phyloP scores from a whole-genome alignment of 2,329 filamentous ascomycete genomes.

The Cercospora sp. region DNA sequence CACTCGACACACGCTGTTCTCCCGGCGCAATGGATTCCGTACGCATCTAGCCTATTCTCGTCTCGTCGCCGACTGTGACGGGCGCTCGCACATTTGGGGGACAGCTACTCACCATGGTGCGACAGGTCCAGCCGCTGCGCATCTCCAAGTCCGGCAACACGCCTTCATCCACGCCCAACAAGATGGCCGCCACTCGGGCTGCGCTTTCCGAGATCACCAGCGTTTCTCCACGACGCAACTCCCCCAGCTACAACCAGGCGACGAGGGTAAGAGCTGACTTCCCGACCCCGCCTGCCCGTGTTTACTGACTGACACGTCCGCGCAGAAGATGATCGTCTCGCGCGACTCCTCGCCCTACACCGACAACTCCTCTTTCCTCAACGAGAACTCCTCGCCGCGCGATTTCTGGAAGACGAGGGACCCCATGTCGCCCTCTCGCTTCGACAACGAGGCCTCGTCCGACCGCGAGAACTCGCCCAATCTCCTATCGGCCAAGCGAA shows the following conservation, averaged over 20 bases:
- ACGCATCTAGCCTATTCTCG: constrained; percentile 16
- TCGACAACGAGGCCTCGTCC: constrained; percentile 65
- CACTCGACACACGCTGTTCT: constrained; percentile 7
- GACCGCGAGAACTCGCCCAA: constrained; percentile 62
- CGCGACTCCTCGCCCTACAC: constrained; percentile 75
- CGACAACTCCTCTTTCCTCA: constrained; percentile 36
- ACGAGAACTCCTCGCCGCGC: constrained; percentile 62
- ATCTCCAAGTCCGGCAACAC: constrained; percentile 67
- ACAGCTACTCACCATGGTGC: constrained; percentile 27
- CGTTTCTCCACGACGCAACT: constrained; percentile 84
- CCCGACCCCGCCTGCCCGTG: constrained; percentile 6
- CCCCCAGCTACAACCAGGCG: constrained; percentile 80
- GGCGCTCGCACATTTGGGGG: not conserved
- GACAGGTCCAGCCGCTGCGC: constrained; percentile 71
- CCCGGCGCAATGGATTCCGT: constrained; percentile 27
- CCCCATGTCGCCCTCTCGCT: constrained; percentile 64
- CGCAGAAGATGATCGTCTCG: constrained; percentile 66
- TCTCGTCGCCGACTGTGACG: not conserved
- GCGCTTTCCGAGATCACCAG: constrained; percentile 88
- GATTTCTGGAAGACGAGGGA: constrained; percentile 84
- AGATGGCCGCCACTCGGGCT: constrained; percentile 53
- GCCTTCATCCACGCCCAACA: constrained; percentile 61
- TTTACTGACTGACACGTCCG: constrained; percentile 30
- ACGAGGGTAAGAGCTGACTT: constrained; percentile 58
- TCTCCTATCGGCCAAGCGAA: constrained; percentile 60